Evolutionary conservation across 805 yeast genomes (phyloP).

Genomic region (Starmera caribaea): DNA sequence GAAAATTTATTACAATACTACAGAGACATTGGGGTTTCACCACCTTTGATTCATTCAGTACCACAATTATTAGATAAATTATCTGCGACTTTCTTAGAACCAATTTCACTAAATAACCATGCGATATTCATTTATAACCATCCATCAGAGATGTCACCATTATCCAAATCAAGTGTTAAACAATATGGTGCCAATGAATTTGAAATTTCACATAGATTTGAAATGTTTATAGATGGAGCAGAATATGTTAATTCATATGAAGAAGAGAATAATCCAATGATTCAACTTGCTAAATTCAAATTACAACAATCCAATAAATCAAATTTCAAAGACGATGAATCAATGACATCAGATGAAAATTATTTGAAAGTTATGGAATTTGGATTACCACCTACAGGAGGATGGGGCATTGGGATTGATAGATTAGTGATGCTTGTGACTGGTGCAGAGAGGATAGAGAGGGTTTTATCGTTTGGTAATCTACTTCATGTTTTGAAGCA

Average conservation of each 20-base stretch:
- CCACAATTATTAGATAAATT: conserved; percentile 57
- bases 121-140: conserved; percentile 79
- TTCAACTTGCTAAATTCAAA: conserved; percentile 55
- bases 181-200: conserved; percentile 21
- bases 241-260: conserved; percentile 93
- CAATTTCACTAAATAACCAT: conserved; percentile 31
- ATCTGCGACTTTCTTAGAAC: conserved; percentile 55
- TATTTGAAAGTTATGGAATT: conserved; percentile 75
- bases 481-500: conserved; percentile 62
- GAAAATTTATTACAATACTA: conserved; percentile 33
- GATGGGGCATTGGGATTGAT: conserved; percentile 95
- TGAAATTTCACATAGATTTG: conserved; percentile 63
- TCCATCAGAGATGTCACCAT: conserved; percentile 78
- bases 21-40: conserved; percentile 10
- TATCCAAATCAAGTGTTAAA: conserved; percentile 55
- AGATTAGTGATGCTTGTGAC: conserved; percentile 74
- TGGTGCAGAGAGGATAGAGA: conserved; percentile 56
- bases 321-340: conserved; percentile 46
- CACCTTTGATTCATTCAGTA: conserved; percentile 35
- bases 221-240: conserved; percentile 66
- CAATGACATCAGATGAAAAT: conserved; percentile 59
- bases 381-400: conserved; percentile 97
- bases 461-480: conserved; percentile 68
- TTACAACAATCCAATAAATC: conserved; percentile 43
- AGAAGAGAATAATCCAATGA: conserved; percentile 84